phyloP scores from a whole-genome alignment of 2,329 filamentous ascomycete species.

The Colletotrichum endophyticum region DNA sequence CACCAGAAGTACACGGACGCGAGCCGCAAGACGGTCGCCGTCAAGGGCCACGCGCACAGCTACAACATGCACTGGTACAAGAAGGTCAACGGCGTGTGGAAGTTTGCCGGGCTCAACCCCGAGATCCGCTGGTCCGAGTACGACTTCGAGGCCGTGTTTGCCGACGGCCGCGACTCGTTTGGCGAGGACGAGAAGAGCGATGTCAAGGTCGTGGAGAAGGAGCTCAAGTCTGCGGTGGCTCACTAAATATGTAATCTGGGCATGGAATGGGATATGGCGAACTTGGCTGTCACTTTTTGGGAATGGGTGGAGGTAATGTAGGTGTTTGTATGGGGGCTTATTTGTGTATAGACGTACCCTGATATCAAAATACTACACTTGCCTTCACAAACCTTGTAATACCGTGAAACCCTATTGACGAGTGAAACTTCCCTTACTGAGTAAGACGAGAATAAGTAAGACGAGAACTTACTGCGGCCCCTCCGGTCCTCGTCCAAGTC shows the following conservation, averaged over 20 bases:
- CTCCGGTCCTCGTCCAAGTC: not conserved
- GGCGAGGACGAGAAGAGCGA: not conserved
- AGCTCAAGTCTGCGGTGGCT: conserved; percentile 4
- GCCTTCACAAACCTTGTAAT: not conserved
- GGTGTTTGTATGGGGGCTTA: not conserved
- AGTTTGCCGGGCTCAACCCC: conserved; percentile 62
- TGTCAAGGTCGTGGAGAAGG: conserved; percentile 11
- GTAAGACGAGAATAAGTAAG: rapidly evolving
- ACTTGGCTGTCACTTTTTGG: not conserved
- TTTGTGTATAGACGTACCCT: not conserved
- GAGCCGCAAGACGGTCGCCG: conserved; percentile 49
- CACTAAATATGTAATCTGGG: not conserved
- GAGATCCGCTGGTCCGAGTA: conserved; percentile 63
- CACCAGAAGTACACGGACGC: conserved; percentile 65
- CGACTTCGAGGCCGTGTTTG: conserved; percentile 62
- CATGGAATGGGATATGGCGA: not conserved
- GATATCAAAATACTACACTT: not conserved
- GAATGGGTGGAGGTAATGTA: not conserved
- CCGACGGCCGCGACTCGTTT: conserved; percentile 17
- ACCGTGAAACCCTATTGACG: rapidly evolving
- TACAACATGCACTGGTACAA: conserved; percentile 63
- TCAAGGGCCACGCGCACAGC: conserved; percentile 66
- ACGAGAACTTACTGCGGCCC: rapidly evolving
- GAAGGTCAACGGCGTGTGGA: conserved; percentile 65
- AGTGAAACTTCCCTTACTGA: not conserved